Evolutionary conservation across 345 rosid genomes (phyloP), one percentile per base, ranked within the genome.

Genomic region (Melastoma malabathricum): DNA sequence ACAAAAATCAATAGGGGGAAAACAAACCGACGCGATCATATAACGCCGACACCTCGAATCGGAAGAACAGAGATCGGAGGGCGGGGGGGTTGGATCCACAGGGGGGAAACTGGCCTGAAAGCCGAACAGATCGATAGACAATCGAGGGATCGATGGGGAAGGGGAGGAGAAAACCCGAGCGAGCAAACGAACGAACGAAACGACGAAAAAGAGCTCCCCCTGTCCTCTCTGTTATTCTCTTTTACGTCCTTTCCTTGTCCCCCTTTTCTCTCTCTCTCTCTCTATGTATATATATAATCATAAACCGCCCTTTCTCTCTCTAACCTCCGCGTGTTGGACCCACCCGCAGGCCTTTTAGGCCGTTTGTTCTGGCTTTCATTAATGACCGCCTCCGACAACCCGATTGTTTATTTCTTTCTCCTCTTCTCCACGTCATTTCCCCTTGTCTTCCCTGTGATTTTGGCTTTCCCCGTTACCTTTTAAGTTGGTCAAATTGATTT

Each of bases 221-320:
- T n/a, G n/a, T n/a, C n/a, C n/a, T n/a, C 6, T 27, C 31, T 27
- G 6, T 27, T 27, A 27, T 27, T 27, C 3, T 27, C 6, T 2
- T 27, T 27, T 27, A 2, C 9, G 3, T 27, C 31, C 29, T 44
- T 8, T 10, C 1, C 31, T n/a, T 18, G 46, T 57, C 60, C 34
- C 51, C 18, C 43, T 56, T 46, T 18, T 46, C 13, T 56, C 29
- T 17, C 4, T 29, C 59, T 20, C 48, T 43, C 48, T 14, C 20
- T 54, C 58, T 20, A 38, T 54, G 38, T 43, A 1, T 47, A 10
- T 18, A 20, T 48, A 9, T 20, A 3, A 5, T 4, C 18, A 18
- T 50, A 18, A 19, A 50, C 22, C 10, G 53, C 20, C 34, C 55
- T 13, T 31, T 18, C 18, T 38, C 23, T 10, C 39, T 18, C 39